Percentiles rank a stretch among this genome's conserved stretches.
Evolutionary conservation across 805 yeast species (phyloP).

Genomic region (Metschnikowia similis): DNA sequence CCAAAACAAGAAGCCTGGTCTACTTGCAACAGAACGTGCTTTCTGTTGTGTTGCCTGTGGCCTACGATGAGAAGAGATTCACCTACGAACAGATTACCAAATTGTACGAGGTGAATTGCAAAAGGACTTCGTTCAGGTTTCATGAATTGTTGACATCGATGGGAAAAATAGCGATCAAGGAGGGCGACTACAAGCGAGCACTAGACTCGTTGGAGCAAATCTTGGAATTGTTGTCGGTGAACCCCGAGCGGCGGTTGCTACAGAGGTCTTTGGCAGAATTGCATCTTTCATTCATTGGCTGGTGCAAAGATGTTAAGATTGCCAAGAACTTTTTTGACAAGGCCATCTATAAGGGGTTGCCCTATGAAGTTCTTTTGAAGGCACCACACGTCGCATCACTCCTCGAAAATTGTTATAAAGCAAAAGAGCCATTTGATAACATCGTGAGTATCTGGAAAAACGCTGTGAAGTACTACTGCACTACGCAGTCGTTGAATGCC

Average conservation of each 20-base stretch:
- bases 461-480: constrained; percentile 51
- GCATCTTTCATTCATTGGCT: constrained; percentile 75
- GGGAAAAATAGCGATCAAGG: constrained; percentile 67
- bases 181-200: constrained; percentile 63
- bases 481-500: constrained; percentile 41
- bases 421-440: constrained; percentile 53
- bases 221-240: constrained; percentile 37
- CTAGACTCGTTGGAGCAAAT: constrained; percentile 58
- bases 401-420: constrained; percentile 55
- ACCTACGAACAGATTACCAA: constrained; percentile 56
- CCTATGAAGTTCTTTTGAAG: constrained; percentile 66
- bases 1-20: constrained; percentile 33
- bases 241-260: background rate
- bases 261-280: constrained; percentile 57
- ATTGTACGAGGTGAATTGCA: constrained; percentile 46
- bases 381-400: constrained; percentile 69
- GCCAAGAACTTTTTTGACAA: constrained; percentile 73
- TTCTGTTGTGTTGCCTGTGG: constrained; percentile 63
- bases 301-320: constrained; percentile 64
- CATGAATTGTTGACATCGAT: constrained; percentile 61
- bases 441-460: constrained; percentile 60
- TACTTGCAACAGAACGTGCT: constrained; percentile 64
- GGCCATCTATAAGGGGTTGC: constrained; percentile 65
- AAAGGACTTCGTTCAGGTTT: constrained; percentile 21
- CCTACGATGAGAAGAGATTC: constrained; percentile 57